Conservation (phyloP, 176 grass and related monocot genomes). For the Panicum miliaceum region DNA sequence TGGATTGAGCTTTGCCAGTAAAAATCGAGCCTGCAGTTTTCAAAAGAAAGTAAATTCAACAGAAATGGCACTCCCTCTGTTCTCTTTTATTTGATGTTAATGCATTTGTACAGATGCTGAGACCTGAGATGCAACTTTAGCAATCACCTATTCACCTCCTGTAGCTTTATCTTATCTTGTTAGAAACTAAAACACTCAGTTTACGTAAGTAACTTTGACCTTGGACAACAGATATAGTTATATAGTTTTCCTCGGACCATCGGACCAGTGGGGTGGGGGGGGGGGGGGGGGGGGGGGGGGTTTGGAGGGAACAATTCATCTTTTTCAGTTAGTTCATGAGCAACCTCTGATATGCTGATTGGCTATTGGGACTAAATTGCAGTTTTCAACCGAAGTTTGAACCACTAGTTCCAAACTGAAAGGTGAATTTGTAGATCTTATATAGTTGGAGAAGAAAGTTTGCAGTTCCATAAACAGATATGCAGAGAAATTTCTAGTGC, state of each 20-base stretch:
- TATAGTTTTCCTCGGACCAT: neutral
- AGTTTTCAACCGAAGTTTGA: slow-evolving; percentile 14
- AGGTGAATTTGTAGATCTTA: slow-evolving; percentile 1
- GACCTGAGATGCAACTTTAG: neutral
- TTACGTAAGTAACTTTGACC: neutral
- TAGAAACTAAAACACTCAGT: neutral
- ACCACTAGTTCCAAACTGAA: neutral
- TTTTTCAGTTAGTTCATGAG: neutral
- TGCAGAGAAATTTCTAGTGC: neutral
- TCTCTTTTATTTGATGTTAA: neutral
- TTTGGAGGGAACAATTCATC: neutral
- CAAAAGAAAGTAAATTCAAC: slow-evolving; percentile 25
- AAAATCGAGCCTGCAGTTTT: slow-evolving; percentile 76
- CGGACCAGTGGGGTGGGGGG: no score
- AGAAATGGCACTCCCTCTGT: neutral
- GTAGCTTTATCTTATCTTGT: neutral
- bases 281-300: no score
- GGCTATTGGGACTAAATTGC: slow-evolving; percentile 12
- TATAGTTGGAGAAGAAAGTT: neutral
- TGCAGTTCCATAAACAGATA: slow-evolving; percentile 10
- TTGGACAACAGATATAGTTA: neutral
- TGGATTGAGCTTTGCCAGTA: slow-evolving; percentile 92
- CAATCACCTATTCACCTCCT: neutral
- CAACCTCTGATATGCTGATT: neutral
- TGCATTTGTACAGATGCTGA: neutral